Conservation (phyloP, 192 early-diverging fungal species). For the Coemansia reversa region DNA sequence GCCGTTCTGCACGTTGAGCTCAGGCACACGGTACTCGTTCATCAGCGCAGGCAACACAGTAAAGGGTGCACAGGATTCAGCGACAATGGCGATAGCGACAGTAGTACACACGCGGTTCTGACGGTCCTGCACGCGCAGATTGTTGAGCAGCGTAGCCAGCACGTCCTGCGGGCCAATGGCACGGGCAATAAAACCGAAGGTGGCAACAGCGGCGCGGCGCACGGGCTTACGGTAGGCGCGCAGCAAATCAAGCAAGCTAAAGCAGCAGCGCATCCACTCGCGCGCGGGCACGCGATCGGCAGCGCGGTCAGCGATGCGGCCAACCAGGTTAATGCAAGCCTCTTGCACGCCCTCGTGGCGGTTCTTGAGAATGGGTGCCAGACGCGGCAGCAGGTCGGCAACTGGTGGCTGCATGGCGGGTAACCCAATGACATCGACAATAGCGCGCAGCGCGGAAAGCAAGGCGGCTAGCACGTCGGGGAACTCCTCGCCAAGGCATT, state of each 20-base stretch:
- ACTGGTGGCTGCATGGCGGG: constrained; percentile 97
- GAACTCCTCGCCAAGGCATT: constrained; percentile 99
- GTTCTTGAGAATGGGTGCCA: constrained; percentile 98
- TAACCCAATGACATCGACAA: constrained; percentile 98
- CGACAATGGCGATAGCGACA: constrained; percentile 96
- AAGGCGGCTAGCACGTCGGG: constrained; percentile 98
- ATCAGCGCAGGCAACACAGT: constrained; percentile 97
- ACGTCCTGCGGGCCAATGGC: constrained; percentile 99
- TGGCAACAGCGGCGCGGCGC: constrained; percentile 94
- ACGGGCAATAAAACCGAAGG: constrained; percentile 98
- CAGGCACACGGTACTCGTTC: constrained; percentile 99
- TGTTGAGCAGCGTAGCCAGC: constrained; percentile 93
- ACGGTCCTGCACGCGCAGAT: constrained; percentile 98
- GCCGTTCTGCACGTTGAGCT: constrained; percentile 99
- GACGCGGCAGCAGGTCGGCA: constrained; percentile 90
- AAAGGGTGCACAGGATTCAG: constrained; percentile 96
- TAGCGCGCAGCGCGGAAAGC: constrained; percentile 85
- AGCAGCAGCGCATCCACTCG: constrained; percentile 99
- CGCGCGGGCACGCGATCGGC: constrained; percentile 93
- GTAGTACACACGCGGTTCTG: constrained; percentile 99
- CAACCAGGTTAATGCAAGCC: constrained; percentile 92
- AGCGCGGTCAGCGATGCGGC: constrained; percentile 97
- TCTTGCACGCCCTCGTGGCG: constrained; percentile 95
- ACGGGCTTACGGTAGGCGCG: constrained; percentile 96
- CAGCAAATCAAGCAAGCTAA: constrained; percentile 94